Evolutionary conservation across 495 filamentous ascomycete species (phyloP).

Genomic region (Hyaloscypha bicolor): DNA sequence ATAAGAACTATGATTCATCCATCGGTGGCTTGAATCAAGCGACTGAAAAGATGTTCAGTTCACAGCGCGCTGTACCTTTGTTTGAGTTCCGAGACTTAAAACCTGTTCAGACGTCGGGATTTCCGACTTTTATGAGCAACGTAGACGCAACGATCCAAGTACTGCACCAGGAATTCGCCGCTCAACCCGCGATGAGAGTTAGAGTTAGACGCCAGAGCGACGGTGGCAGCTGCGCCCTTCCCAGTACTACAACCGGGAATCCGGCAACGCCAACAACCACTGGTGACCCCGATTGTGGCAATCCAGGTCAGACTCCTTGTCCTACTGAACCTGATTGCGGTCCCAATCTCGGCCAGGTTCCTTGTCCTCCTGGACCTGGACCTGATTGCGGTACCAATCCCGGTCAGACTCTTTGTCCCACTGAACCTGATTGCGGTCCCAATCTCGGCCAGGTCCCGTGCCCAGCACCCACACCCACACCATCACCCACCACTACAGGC

Average conservation of each 20-base stretch:
- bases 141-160: slow-evolving; percentile 13
- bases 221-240: not conserved
- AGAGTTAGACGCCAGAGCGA: slow-evolving; percentile 1
- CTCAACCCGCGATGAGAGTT: slow-evolving; percentile 7
- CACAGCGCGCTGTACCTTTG: slow-evolving; percentile 17
- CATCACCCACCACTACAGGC: not conserved
- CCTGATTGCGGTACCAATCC: too few species aligned
- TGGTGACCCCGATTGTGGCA: too few species aligned
- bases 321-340: too few species aligned
- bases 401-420: too few species aligned
- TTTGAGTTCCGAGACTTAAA: slow-evolving; percentile 14
- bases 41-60: slow-evolving; percentile 12
- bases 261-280: too few species aligned
- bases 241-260: too few species aligned
- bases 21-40: slow-evolving; percentile 8
- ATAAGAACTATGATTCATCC: slow-evolving; percentile 2
- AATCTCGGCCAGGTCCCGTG: too few species aligned
- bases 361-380: too few species aligned
- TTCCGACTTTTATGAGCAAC: slow-evolving; percentile 7
- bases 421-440: too few species aligned
- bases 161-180: slow-evolving; percentile 11
- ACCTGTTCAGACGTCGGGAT: not conserved
- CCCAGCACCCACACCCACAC: too few species aligned
- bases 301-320: too few species aligned
- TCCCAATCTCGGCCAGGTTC: too few species aligned